Evolutionary conservation across 2,329 filamentous ascomycete species (phyloP), one percentile per base, ranked within the genome.

Genomic region (Colletotrichum sp.): DNA sequence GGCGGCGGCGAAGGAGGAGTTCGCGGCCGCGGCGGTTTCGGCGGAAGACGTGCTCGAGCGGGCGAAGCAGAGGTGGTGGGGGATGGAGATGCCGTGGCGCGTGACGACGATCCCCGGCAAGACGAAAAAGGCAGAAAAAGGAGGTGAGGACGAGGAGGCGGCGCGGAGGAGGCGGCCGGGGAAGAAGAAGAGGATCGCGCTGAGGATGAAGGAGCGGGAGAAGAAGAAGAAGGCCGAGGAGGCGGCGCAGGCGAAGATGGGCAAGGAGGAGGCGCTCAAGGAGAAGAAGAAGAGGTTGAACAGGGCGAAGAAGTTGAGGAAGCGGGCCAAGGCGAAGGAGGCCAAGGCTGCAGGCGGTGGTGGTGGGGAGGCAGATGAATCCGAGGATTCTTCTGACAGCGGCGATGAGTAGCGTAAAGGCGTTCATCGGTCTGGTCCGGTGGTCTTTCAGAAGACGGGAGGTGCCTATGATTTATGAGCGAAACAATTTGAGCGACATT

Each of bases 261-360:
- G 86, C 21, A 93, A 91, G 82, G 90, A 92, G 80, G 88, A 91
- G 78, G 87, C 89, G 65, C 78, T 92, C 34, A 87, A 86, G 79
- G 90, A 92, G 71, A 93, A 92, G 86, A 92, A 92, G 85, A 92
- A 92, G 84, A 86, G 90, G 78, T 80, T 92, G 77, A 93, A 93
- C 78, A 83, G 90, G 73, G 82, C 89, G 79, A 92, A 90, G 85
- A 92, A 93, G 84, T 78, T 92, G 76, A 90, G 91, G 82, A 86
- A 88, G 80, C 87, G 88, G 79, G 86, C 88, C 58, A 93, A 93
- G 83, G 90, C 88, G 77, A 91, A 87, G 81, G 89, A 89, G 79
- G 86, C 86, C 83, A 92, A 91, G 79, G 68, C 16, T 12, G 72
- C 13, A 5, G 72, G 7, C 10, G 68, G 43, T 5, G 67, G 6